phyloP scores from a whole-genome alignment of 257 asterid species.

The Capsicum pubescens region DNA sequence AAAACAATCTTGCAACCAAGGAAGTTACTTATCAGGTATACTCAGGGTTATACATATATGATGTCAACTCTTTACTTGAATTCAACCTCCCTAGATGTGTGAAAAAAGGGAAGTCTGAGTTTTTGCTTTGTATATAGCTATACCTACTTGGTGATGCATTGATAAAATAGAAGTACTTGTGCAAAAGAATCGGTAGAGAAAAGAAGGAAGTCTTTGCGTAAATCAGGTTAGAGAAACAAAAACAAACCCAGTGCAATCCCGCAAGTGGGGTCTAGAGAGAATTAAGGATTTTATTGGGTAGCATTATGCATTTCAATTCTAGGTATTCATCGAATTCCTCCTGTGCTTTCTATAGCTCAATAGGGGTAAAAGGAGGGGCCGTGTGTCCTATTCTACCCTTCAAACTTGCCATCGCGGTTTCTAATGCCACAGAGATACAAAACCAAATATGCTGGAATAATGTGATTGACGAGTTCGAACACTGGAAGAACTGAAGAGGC shows the following conservation, averaged over 20 bases:
- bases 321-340: neutral
- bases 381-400: neutral
- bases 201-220: neutral
- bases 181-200: neutral
- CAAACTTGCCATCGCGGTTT: neutral
- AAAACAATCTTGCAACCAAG: neutral
- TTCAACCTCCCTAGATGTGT: slow-evolving; percentile 22
- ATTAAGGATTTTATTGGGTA: neutral
- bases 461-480: slow-evolving; percentile 14
- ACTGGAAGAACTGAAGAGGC: neutral
- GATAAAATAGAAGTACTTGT: neutral
- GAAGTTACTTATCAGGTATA: neutral
- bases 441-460: slow-evolving; percentile 21
- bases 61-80: neutral
- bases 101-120: neutral
- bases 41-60: neutral
- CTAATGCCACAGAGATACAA: slow-evolving; percentile 4
- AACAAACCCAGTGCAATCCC: neutral
- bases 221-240: neutral
- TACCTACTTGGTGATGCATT: neutral
- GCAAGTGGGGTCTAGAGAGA: neutral
- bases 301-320: slow-evolving; percentile 20
- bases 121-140: slow-evolving; percentile 7
- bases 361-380: neutral
- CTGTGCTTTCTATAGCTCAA: neutral